Base-by-base conservation (phyloP, 192 early-diverging fungal species). In the Hyaloraphidium curvatum region DNA sequence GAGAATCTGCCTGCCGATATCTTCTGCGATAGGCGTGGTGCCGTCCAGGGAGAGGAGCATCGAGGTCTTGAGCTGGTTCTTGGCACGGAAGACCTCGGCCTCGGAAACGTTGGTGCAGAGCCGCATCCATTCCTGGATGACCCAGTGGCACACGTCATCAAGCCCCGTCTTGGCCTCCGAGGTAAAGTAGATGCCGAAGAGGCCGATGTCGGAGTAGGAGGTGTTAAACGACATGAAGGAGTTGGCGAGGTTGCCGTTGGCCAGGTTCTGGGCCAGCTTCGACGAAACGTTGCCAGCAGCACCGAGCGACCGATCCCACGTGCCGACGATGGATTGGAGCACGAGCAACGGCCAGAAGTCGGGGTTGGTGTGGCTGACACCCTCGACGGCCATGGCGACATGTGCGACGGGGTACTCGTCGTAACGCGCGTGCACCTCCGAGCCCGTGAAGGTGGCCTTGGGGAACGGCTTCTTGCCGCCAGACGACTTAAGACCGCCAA, bases 181-280 rank as follows among this genome's bases (percentile, higher is more conserved):
- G 33, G 82, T 78, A 51, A 88, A 64, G 75, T 96, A 97, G 60
- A 91, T 89, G 54, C 93, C 93, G 73, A 88, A 97, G 41, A 97
- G 74, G 35, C 93, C 93, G 21, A 90, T 95, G 68, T 97, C 93
- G 33, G 82, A 81, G 79, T 97, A 97, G 16, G 89, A 90, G 23
- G 93, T 96, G 76, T 97, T 95, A 78, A 97, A 97, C 50, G 91
- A 84, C 87, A 93, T 89, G 82, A 91, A 97, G 50, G 87, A 91
- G 74, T 91, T 97, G 62, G 90, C 93, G 53, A 97, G 73, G 40
- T 79, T 71, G 69, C 83, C 65, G 69, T 89, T 73, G 67, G 78
- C 68, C 52, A 96, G 71, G 40, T 84, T 72, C 63, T 80, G 72
- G 39, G 92, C 86, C 55, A 97, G 72, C 40, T 82, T 74, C 40